These are phyloP conservation scores for Ceriops zippeliana DNA, from an alignment of 345 rosid genomes.

Conservation along the genomic window DNA sequence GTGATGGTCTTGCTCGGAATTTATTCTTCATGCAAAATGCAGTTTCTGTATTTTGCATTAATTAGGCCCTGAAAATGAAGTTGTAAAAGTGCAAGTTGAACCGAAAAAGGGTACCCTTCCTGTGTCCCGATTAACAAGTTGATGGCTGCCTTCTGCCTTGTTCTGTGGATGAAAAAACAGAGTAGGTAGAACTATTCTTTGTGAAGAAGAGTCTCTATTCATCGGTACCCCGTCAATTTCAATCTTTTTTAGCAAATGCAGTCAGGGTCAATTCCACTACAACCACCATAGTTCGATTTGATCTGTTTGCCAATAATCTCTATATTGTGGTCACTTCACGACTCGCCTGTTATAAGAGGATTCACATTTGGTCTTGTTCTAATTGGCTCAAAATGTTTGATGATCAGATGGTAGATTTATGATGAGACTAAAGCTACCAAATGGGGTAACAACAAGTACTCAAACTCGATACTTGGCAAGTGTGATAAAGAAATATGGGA, in stretches of 20 bases:
- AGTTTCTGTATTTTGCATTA: too few relatives aligned
- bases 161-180: not conserved
- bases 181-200: not conserved
- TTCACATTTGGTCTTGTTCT: not conserved
- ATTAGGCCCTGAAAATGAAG: too few relatives aligned
- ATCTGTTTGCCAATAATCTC: not conserved
- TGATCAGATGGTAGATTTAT: slow-evolving; percentile 85
- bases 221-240: not conserved
- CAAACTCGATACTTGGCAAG: slow-evolving; percentile 84
- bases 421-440: slow-evolving; percentile 96
- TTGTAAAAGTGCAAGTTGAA: too few relatives aligned
- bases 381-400: not conserved
- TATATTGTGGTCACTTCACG: not conserved
- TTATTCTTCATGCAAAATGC: too few relatives aligned
- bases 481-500: slow-evolving; percentile 79
- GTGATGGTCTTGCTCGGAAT: not conserved
- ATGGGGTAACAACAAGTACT: slow-evolving; percentile 87
- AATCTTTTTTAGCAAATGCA: not conserved
- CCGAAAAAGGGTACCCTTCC: too few relatives aligned
- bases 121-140: too few relatives aligned
- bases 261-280: not conserved
- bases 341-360: not conserved
- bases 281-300: not conserved
- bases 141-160: too few relatives aligned
- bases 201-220: too few relatives aligned